Base-by-base conservation (phyloP, 2,329 filamentous ascomycete genomes). In the Chaetomiaceae sp. region DNA sequence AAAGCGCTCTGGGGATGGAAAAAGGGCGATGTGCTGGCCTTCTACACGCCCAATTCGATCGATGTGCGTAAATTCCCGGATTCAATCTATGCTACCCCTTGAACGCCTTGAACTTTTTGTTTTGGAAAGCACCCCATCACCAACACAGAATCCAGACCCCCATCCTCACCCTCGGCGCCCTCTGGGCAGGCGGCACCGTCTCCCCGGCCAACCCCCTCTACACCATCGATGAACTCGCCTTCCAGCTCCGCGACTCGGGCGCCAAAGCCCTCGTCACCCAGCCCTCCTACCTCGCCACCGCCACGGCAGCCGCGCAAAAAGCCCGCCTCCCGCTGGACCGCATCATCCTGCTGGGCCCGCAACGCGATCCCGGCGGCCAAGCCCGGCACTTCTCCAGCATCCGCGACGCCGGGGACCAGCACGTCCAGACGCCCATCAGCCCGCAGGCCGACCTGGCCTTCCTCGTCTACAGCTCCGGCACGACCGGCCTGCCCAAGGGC, bases 181-280 rank as follows among this genome's bases (percentile, higher is more conserved):
- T 87, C 59, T 96, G 89, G 87, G 87, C 89, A 0, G 91, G 90
- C 41, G 90, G 88, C 27, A 75, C 89, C 47, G 73, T 89, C 10
- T 90, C 86, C n/a, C 90, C 91, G 0, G 90, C 89, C 2, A 96
- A 96, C 65, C 90, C 91, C 18, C 83, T 84, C 4, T 96, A 96
- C 71, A 95, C 88, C 0, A 81, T 80, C 11, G 82, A 89, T 9
- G 92, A 97, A 70, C 78, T 96, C 30, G 84, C 86, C 4, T 90
- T 88, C 64, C 91, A 96, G 71, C 78, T 97, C 56, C 82, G 82
- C 62, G 88, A 95, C 68, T 86, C 86, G 0, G 79, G 81, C 1
- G 88, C 89, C 29, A 88, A 84, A 64, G 88, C 79, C 0, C 69
- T 96, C 7, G 79, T 86, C 23, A 96, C 91, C 2, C 89, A 95